Conservation (phyloP, 148 eudicot genomes). For the Beta vulgaris region DNA sequence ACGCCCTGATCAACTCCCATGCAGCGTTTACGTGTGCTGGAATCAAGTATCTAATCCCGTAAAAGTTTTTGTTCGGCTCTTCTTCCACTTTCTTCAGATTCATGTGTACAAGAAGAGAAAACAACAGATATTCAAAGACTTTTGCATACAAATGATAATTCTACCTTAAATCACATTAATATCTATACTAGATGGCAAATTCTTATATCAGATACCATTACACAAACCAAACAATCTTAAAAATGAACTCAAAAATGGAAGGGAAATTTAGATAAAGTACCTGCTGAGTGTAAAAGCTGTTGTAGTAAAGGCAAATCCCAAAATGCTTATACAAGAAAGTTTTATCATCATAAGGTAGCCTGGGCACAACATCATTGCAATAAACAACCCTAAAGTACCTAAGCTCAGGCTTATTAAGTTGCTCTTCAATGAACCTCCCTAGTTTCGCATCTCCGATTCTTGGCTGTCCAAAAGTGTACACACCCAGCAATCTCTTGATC, state of each 20-base stretch:
- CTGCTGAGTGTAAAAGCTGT: slow-evolving; percentile 56
- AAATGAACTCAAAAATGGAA: neutral
- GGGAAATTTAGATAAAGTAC: slow-evolving; percentile 26
- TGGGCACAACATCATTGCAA: slow-evolving; percentile 64
- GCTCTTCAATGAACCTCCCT: slow-evolving; percentile 39
- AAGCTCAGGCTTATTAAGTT: slow-evolving; percentile 26
- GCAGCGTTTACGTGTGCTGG: slow-evolving; percentile 55
- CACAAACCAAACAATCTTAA: neutral
- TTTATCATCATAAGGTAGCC: slow-evolving; percentile 60
- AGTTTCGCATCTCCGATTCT: slow-evolving; percentile 58
- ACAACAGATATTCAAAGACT: neutral
- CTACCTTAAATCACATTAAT: too few relatives aligned
- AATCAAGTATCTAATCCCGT: slow-evolving; percentile 45
- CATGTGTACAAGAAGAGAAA: neutral
- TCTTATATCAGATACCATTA: too few relatives aligned
- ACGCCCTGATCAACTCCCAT: slow-evolving; percentile 77
- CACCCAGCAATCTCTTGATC: slow-evolving; percentile 42
- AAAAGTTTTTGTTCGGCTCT: slow-evolving; percentile 73
- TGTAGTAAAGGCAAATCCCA: slow-evolving; percentile 61
- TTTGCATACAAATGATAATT: neutral
- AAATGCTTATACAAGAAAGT: slow-evolving; percentile 64
- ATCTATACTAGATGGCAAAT: too few relatives aligned
- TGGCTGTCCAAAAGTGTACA: slow-evolving; percentile 86
- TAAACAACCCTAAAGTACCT: slow-evolving; percentile 63
- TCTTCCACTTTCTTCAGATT: slow-evolving; percentile 51